Base-by-base conservation (phyloP, 257 asterid genomes). In the Scutellaria barbata region DNA sequence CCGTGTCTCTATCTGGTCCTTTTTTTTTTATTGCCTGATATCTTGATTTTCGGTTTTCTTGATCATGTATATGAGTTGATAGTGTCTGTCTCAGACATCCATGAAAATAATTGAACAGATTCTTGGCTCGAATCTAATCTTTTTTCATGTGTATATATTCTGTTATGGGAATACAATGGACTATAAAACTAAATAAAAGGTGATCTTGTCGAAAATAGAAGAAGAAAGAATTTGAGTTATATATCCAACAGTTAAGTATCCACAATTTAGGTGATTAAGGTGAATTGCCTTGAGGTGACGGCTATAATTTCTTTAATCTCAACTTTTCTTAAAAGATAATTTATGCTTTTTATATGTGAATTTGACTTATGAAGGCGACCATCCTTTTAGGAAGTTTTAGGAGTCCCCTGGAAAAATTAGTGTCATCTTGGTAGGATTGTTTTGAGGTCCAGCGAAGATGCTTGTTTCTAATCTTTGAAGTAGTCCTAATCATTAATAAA, bases 341-440 rank as follows among this genome's bases (percentile, higher is more conserved):
- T 57, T 10, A 30, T 45, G 42, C 40, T n/a, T 12, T 52, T 46
- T 9, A 39, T 40, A 43, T 45, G 18, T 25, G 48, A 51, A 13
- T 58, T 50, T 50, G 61, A 35, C 54, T 50, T 66, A 33, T 50
- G 10, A 43, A 66, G 16, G 30, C 22, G 73, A 58, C 4, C 13
- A 11, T 43, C 18, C 50, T 35, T 41, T 11, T 57, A 46, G 40
- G 47, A 7, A 0, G 11, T 30, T 64, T 42, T 30, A 16, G 45
- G 48, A 73, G 18, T 30, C 64, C 56, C 53, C 60, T 14, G 71
- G 42, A 6, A 8, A 39, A 39, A 8, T n/a, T 25, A 33, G 13
- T 60, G 8, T 61, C 63, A 20, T 50, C 35, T 39, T 53, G 45
- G 59, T 37, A 30, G 52, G 77, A 54, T 66, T 45, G 8, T 45